Evolutionary conservation across 2,329 filamentous ascomycete genomes (phyloP).

Genomic region (Sporothrix humicola): DNA sequence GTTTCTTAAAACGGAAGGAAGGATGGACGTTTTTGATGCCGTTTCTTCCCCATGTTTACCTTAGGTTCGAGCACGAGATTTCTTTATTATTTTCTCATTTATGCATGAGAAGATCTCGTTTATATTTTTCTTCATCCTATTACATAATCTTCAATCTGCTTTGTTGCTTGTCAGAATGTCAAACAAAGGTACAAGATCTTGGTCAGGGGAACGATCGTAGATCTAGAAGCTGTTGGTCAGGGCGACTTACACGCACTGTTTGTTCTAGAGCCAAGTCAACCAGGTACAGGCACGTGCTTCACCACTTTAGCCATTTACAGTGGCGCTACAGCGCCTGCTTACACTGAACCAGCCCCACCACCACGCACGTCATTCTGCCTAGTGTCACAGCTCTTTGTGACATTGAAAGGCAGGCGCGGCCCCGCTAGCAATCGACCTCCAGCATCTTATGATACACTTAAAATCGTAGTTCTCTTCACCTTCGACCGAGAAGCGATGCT

Average conservation of each 20-base stretch:
- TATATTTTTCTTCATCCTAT: no score
- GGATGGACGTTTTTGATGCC: not conserved
- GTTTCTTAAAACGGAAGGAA: conserved; percentile 8
- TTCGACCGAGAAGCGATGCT: not conserved
- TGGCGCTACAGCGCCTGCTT: not conserved
- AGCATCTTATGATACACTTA: not conserved
- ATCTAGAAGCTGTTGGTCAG: not conserved
- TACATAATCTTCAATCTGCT: not conserved
- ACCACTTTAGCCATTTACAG: not conserved
- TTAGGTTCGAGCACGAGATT: no score
- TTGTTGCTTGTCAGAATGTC: not conserved
- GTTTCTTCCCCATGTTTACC: no score
- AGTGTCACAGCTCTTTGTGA: conserved; percentile 21
- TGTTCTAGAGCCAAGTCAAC: not conserved
- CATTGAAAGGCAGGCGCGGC: not conserved
- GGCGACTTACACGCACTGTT: not conserved
- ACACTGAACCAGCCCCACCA: conserved; percentile 1
- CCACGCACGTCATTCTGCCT: conserved; percentile 37
- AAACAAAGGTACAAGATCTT: not conserved
- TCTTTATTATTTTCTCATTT: no score
- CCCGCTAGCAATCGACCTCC: not conserved
- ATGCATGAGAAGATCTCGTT: no score
- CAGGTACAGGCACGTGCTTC: conserved; percentile 17
- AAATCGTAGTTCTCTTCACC: not conserved
- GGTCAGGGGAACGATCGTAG: conserved; percentile 9